Evolutionary conservation across 2,329 filamentous ascomycete genomes (phyloP), one percentile per base, ranked within the genome.

Genomic region (Aspergillus fischeri): DNA sequence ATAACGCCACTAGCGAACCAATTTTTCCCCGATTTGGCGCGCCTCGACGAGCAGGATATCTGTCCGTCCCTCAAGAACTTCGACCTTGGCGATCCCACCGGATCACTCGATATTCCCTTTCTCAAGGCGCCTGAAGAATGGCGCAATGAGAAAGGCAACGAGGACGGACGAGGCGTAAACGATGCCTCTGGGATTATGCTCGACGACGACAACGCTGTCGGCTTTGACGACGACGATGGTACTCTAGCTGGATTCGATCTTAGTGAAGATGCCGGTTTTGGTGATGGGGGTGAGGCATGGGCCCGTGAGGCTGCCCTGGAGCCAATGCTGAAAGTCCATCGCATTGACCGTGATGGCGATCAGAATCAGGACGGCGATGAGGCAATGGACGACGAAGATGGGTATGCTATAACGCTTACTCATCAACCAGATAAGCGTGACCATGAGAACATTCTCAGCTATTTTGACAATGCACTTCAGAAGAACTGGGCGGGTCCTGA

Each of bases 401-500:
- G 90, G 61, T 97, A 91, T 70, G 82, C 88, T 25, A 84, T 97
- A 7, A 89, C 89, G n/a, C 86, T 96, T 78, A 85, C 84, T 44
- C 88, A 89, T 65, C 81, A 84, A 52, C 85, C 86, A 54, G 81
- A 82, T 52, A 90, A 91, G 58, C 77, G 76, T 47, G 80, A 88
- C 72, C 92, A 97, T 70, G 91, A 97, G 65, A 93, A 96, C 67
- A 96, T 99, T 57, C 82, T 99, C n/a, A 89, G 90, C 69, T 99
- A 97, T 77, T 99, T 99, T 70, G 94, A 99, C 73, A 91, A 96
- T 69, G 92, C 93, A 2, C 78, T 97, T 47, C 91, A 94, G 71
- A 97, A 96, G 82, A 97, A 97, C 69, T 99, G 94, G 93, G 88
- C 89, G 5, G 95, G 92, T 51, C 93, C 94, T n/a, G 94, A 97